Percentiles rank a stretch among this genome's conserved stretches.
Evolutionary conservation across 1,284 basidiomycete species (phyloP).

Genomic region (Trichosporon faecale): DNA sequence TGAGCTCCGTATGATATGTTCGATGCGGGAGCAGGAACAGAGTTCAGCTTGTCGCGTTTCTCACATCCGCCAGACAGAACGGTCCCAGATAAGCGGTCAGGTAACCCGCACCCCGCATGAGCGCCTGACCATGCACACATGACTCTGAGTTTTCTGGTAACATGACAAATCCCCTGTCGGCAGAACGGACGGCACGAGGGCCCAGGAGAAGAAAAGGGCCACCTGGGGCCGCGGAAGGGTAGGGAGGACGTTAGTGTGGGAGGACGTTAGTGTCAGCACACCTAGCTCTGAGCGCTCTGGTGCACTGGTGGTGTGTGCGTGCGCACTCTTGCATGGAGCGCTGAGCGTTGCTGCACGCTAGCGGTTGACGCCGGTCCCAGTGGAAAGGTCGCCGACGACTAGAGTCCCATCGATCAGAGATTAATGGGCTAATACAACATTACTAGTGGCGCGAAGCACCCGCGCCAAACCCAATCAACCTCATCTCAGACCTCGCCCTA

Average conservation of each 20-base stretch:
- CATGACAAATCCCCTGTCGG: neutral
- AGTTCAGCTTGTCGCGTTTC: neutral
- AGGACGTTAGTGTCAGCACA: neutral
- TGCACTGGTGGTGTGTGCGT: too few relatives aligned
- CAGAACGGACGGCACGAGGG: neutral
- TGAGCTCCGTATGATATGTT: neutral
- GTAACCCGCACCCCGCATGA: neutral
- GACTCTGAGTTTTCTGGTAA: neutral
- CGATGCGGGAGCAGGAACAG: neutral
- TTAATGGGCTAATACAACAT: neutral
- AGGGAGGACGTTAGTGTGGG: neutral
- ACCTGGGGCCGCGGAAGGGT: neutral
- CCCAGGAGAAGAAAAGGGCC: neutral
- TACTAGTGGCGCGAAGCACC: neutral
- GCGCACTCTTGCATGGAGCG: neutral
- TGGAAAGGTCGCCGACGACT: neutral
- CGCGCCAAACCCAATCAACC: neutral
- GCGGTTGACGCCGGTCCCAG: neutral
- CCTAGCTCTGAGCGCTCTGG: neutral
- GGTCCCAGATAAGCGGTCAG: neutral
- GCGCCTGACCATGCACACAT: neutral
- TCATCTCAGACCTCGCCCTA: neutral
- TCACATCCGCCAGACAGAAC: neutral
- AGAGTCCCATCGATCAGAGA: neutral
- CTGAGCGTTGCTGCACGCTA: too few relatives aligned